Conservation (phyloP, 1,284 basidiomycete genomes). For the Retiboletus fuscus region DNA sequence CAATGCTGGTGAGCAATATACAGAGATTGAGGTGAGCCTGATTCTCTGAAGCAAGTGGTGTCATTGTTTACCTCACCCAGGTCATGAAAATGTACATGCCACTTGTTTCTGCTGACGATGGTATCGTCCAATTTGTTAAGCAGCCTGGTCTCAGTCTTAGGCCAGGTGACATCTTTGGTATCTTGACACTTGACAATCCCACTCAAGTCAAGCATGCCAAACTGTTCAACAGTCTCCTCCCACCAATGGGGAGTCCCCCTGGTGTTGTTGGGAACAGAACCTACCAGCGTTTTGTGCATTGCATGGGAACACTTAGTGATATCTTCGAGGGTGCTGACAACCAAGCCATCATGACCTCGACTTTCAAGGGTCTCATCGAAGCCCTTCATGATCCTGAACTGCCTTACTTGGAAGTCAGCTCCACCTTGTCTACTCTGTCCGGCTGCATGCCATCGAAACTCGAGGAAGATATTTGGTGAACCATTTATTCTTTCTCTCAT, state of each 20-base stretch:
- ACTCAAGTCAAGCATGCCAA: conserved; percentile 97
- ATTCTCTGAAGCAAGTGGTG: conserved; percentile 1
- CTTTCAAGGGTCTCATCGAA: no score
- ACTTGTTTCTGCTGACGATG: conserved; percentile 91
- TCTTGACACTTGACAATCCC: conserved; percentile 96
- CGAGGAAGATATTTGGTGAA: conserved; percentile 86
- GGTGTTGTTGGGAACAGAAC: neutral
- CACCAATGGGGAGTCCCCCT: conserved; percentile 74
- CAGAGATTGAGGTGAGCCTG: conserved; percentile 90
- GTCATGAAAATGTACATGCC: conserved; percentile 99
- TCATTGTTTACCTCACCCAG: conserved; percentile 53
- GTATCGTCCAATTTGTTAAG: conserved; percentile 96
- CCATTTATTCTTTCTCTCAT: conserved; percentile 55
- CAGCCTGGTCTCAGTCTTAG: conserved; percentile 96
- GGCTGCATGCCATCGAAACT: conserved; percentile 94
- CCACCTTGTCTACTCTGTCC: conserved; percentile 89
- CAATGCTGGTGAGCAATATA: conserved; percentile 95
- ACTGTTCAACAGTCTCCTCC: conserved; percentile 95
- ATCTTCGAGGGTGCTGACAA: conserved; percentile 92
- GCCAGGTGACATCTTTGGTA: conserved; percentile 98
- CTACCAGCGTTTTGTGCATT: conserved; percentile 65
- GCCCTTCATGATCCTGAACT: no score
- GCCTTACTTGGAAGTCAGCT: conserved; percentile 84
- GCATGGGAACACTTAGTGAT: conserved; percentile 86
- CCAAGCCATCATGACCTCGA: no score